These are phyloP conservation scores for Leishmania mexicana DNA, from an alignment of 208 protist genomes.

Conservation along the genomic window DNA sequence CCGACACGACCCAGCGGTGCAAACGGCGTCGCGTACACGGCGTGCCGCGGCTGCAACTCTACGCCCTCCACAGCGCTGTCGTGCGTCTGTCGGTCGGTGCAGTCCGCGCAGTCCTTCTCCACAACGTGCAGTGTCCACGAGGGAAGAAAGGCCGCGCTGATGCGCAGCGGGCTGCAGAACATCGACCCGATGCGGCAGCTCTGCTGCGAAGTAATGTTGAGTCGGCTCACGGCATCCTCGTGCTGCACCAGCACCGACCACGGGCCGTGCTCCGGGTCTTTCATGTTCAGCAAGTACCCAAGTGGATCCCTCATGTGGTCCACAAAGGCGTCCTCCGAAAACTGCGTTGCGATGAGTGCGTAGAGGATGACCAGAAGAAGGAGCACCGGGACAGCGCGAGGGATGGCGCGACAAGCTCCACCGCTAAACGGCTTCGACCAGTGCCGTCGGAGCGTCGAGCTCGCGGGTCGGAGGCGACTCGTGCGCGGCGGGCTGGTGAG, in stretches of 20 bases:
- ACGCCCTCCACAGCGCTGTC: neutral
- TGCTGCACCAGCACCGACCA: slow-evolving; percentile 12
- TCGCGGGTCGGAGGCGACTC: neutral
- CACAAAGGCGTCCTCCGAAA: neutral
- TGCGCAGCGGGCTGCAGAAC: no score
- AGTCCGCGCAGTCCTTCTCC: neutral
- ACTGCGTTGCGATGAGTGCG: neutral
- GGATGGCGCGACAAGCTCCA: neutral
- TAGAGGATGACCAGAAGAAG: neutral
- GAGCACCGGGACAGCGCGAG: neutral
- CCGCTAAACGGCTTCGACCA: neutral
- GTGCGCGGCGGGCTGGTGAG: neutral
- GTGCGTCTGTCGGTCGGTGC: neutral
- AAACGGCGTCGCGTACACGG: slow-evolving; percentile 12
- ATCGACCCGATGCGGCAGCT: no score
- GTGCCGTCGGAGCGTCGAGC: neutral
- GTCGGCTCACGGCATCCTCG: neutral
- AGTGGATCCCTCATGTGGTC: neutral
- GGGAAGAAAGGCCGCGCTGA: slow-evolving; percentile 4
- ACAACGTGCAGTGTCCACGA: slow-evolving; percentile 17
- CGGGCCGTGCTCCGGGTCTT: neutral
- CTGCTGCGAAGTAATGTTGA: neutral
- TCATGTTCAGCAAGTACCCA: neutral
- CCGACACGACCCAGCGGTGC: slow-evolving; percentile 25
- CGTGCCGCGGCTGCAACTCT: neutral